phyloP scores from a whole-genome alignment of 192 early-diverging fungal species.

The Piromyces finnis region DNA sequence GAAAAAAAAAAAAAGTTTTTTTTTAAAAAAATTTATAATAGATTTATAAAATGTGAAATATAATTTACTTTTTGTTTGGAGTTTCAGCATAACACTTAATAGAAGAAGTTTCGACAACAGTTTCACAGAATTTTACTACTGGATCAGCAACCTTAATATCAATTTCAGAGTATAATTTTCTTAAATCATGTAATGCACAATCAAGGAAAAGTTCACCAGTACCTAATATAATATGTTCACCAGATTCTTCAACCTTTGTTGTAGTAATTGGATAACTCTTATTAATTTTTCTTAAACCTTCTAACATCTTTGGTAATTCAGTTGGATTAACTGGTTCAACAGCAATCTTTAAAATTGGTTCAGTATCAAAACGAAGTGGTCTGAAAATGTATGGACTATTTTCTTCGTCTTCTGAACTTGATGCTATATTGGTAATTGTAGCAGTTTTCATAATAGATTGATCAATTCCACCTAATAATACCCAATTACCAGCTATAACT shows the following conservation, averaged over 20 bases:
- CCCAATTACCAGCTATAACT: conserved; percentile 74
- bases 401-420: conserved; percentile 15
- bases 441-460: conserved; percentile 85
- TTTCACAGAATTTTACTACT: conserved; percentile 88
- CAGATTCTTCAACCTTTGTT: conserved; percentile 89
- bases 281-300: conserved; percentile 87
- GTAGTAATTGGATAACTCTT: conserved; percentile 80
- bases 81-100: conserved; percentile 94
- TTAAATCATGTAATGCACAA: conserved; percentile 89
- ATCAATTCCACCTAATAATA: conserved; percentile 82
- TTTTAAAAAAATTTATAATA: no score
- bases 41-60: no score
- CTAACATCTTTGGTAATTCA: conserved; percentile 94
- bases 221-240: conserved; percentile 87
- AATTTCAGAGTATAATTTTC: conserved; percentile 83
- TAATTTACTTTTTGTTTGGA: conserved; percentile 84
- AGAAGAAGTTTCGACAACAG: conserved; percentile 80
- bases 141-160: conserved; percentile 98
- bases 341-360: conserved; percentile 80
- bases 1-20: no score
- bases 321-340: conserved; percentile 96
- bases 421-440: conserved; percentile 57
- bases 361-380: conserved; percentile 64
- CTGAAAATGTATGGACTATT: conserved; percentile 69
- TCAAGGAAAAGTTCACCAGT: conserved; percentile 94